Percentiles rank a stretch among this genome's conserved stretches.
Evolutionary conservation across 2,329 filamentous ascomycete genomes (phyloP).

Genomic region (Fusarium agapanthi): DNA sequence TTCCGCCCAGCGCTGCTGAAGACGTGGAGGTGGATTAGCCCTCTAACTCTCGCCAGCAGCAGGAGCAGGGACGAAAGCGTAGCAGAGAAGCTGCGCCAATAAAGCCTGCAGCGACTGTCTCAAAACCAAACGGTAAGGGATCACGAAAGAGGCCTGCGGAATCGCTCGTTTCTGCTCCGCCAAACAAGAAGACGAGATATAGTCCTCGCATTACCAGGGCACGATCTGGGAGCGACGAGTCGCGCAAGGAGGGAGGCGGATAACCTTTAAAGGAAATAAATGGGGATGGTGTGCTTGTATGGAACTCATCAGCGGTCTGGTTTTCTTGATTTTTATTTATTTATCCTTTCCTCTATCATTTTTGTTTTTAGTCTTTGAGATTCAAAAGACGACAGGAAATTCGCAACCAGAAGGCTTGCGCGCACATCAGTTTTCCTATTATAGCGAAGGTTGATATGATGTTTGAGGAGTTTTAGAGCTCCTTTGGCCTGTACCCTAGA

Average conservation of each 20-base stretch:
- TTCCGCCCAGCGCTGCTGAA: slow-evolving; percentile 47
- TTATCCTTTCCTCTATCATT: slow-evolving; percentile 10
- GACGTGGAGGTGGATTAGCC: slow-evolving; percentile 47
- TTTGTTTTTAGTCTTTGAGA: slow-evolving; percentile 24
- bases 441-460: slow-evolving; percentile 14
- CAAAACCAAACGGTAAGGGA: neutral
- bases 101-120: neutral
- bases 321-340: slow-evolving; percentile 2
- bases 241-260: neutral
- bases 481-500: slow-evolving; percentile 40
- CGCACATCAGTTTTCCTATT: slow-evolving; percentile 6
- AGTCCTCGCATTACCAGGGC: slow-evolving; percentile 2
- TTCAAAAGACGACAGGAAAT: slow-evolving; percentile 16
- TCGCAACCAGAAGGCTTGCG: slow-evolving; percentile 10
- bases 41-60: slow-evolving; percentile 9
- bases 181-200: slow-evolving; percentile 10
- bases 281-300: slow-evolving; percentile 16
- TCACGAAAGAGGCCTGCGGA: slow-evolving; percentile 13
- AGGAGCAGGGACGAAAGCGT: slow-evolving; percentile 1
- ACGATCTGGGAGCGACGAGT: neutral
- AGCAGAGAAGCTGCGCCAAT: neutral
- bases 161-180: neutral
- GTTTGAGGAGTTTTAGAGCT: slow-evolving; percentile 4
- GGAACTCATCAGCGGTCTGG: slow-evolving; percentile 34
- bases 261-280: slow-evolving; percentile 2